Base-by-base conservation (phyloP, 257 asterid species). In the Henckelia pumila region DNA sequence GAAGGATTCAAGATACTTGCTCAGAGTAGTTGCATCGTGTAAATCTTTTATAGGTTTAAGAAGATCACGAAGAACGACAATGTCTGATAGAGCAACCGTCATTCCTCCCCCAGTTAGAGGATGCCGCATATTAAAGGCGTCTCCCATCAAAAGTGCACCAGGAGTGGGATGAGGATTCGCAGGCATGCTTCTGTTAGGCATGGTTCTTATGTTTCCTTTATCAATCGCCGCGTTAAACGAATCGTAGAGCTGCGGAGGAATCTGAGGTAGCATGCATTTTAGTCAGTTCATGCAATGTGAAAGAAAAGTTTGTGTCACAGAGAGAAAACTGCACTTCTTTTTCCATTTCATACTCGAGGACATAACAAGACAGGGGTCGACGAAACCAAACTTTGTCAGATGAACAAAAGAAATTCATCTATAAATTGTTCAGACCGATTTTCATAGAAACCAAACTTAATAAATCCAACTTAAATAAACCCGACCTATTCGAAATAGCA, bases 71-170 rank as follows among this genome's bases (percentile, higher is more conserved):
- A 86, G 81, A 26, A 86, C 65, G 63, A 82, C 89, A 14, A 86
- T 79, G 63, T 86, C 89, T 0, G 89, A 82, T 3, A 86, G 72
- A 59, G 93, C 88, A 6, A 86, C 89, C 0, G 93, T 84, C 93
- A 86, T 86, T 78, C 93, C 93, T 73, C 92, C 92, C 56, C 92
- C 92, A 0, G 92, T 81, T 53, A 86, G 71, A 71, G 92, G 89
- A 76, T 86, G 92, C 25, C 92, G 84, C 92, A 86, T 86, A 76
- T 86, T 86, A 73, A 86, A 86, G 1, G 92, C 88, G n/a, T 86
- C 92, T 3, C 92, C 92, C 78, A 86, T 66, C 17, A 86, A 67
- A 74, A 86, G 70, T 21, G 92, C 89, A 8, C 92, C 92, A 0
- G 92, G 92, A 6, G 86, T 83, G 9, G 84, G 87, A 3, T 62